phyloP scores from a whole-genome alignment of 129 eudicot species.

The Saussurea involucrata region DNA sequence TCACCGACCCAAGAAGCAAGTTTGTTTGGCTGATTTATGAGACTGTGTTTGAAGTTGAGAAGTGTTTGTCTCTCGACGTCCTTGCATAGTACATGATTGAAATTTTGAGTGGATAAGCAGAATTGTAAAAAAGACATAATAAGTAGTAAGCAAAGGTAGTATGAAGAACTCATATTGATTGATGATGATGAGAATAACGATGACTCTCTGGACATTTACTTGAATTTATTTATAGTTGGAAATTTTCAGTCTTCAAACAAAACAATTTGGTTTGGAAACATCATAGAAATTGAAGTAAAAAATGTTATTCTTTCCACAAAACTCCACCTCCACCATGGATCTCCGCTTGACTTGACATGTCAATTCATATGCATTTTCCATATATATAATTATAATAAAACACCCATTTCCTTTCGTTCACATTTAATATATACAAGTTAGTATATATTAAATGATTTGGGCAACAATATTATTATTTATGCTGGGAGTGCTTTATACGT shows the following conservation, averaged over 20 bases:
- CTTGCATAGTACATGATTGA: constrained; percentile 5
- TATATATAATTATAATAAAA: too few relatives aligned
- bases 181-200: neutral
- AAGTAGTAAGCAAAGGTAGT: neutral
- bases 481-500: too few relatives aligned
- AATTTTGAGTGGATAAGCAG: neutral
- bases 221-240: too few relatives aligned
- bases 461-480: too few relatives aligned
- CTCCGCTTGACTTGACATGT: neutral
- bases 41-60: constrained; percentile 5
- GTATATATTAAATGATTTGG: too few relatives aligned
- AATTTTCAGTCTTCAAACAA: too few relatives aligned
- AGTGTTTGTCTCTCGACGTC: constrained; percentile 19
- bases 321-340: neutral
- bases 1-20: constrained; percentile 14
- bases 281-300: neutral
- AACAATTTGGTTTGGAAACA: neutral
- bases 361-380: neutral
- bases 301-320: neutral
- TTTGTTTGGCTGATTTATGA: neutral
- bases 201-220: too few relatives aligned
- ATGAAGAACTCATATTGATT: neutral
- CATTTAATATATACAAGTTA: too few relatives aligned
- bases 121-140: neutral
- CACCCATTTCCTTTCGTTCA: too few relatives aligned